Conservation (phyloP, 805 yeast species). For the Ogataea glucozyma region DNA sequence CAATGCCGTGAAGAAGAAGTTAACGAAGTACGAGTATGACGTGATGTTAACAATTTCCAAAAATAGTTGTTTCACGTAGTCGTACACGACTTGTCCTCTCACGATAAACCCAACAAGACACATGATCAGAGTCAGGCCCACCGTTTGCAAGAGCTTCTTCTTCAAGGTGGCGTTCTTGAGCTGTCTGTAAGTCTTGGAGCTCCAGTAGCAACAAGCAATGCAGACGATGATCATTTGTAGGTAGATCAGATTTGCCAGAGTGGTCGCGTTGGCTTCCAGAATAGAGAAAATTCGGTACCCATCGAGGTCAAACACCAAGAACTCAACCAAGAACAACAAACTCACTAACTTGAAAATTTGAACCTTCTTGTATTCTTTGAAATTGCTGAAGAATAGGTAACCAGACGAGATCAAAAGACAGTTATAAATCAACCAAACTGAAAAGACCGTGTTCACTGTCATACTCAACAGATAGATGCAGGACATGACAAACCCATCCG, state of each 20-base stretch:
- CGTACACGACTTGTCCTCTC: constrained; percentile 18
- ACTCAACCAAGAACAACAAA: constrained; percentile 25
- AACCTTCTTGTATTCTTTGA: constrained; percentile 19
- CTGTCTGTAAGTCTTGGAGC: constrained; percentile 23
- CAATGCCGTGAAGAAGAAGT: constrained; percentile 23
- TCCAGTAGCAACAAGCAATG: constrained; percentile 19
- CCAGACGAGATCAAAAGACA: constrained; percentile 34
- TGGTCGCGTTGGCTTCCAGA: constrained; percentile 25
- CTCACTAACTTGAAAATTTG: constrained; percentile 23
- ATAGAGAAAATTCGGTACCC: constrained; percentile 32
- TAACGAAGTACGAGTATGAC: constrained; percentile 27
- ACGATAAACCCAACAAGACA: constrained; percentile 22
- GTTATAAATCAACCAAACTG: constrained; percentile 36
- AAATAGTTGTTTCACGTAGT: constrained; percentile 14
- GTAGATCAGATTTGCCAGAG: constrained; percentile 26
- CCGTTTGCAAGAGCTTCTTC: constrained; percentile 20
- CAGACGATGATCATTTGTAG: constrained; percentile 25
- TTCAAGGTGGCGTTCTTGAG: constrained; percentile 22
- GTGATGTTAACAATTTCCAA: constrained; percentile 24
- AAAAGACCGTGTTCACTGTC: constrained; percentile 25
- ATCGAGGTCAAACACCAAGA: constrained; percentile 33
- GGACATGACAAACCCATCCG: constrained; percentile 21
- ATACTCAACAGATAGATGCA: constrained; percentile 26
- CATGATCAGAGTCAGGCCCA: constrained; percentile 20
- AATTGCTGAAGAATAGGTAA: constrained; percentile 22